These are phyloP conservation scores for Galerina marginata DNA, from an alignment of 768 basidiomycete genomes.

Conservation along the genomic window DNA sequence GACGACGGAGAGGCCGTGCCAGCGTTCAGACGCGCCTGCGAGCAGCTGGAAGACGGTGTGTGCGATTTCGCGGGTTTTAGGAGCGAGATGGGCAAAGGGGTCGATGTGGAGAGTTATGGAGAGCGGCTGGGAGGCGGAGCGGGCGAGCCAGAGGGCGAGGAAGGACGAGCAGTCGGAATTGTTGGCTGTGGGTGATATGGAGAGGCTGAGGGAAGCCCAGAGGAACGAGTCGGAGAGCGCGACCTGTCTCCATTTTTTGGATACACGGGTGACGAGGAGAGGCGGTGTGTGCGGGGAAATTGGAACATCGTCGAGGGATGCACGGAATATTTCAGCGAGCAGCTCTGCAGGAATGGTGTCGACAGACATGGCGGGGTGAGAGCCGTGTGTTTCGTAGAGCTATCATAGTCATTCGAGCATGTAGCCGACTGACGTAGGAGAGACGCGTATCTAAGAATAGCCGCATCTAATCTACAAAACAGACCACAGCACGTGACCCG, in stretches of 20 bases:
- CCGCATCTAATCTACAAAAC: neutral
- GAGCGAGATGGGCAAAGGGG: constrained; percentile 4
- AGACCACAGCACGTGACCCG: constrained; percentile 21
- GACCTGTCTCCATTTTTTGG: constrained; percentile 16
- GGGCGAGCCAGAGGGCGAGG: constrained; percentile 19
- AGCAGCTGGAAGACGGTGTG: constrained; percentile 11
- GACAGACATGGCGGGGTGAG: constrained; percentile 13
- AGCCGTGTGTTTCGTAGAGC: neutral
- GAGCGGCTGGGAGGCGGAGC: constrained; percentile 21
- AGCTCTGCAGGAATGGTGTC: constrained; percentile 17
- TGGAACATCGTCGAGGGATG: neutral
- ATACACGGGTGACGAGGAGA: constrained; percentile 19
- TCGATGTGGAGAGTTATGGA: constrained; percentile 18
- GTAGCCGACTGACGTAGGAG: neutral
- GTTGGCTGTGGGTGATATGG: neutral
- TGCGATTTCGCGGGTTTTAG: neutral
- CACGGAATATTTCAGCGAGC: constrained; percentile 17
- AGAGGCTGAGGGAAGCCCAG: constrained; percentile 16
- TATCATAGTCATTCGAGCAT: neutral
- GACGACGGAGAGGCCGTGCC: constrained; percentile 22
- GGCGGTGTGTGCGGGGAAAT: constrained; percentile 18
- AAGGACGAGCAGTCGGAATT: neutral
- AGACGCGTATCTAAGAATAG: neutral
- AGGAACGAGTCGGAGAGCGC: constrained; percentile 17
- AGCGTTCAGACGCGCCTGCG: constrained; percentile 18